These are phyloP conservation scores for Cutaneotrichosporon dermatis DNA, from an alignment of 1,284 basidiomycete species.

Conservation along the genomic window DNA sequence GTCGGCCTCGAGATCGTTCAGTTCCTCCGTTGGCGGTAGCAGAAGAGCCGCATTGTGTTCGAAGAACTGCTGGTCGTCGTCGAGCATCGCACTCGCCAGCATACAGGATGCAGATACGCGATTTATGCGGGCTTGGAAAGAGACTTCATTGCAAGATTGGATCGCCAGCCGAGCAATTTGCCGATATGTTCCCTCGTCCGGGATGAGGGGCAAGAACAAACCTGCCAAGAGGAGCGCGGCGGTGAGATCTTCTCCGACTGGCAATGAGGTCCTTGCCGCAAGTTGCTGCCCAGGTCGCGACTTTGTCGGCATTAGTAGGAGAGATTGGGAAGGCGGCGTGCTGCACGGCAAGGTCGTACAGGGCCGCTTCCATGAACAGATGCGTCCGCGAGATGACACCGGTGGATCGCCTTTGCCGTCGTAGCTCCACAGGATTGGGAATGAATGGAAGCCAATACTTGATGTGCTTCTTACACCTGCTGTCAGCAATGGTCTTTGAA, in stretches of 20 bases:
- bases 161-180: not conserved
- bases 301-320: not conserved
- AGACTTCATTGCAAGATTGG: not conserved
- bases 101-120: too few relatives aligned
- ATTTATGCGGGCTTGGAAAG: too few relatives aligned
- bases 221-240: not conserved
- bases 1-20: not conserved
- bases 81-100: too few relatives aligned
- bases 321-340: not conserved
- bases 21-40: not conserved
- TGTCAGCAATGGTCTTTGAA: not conserved
- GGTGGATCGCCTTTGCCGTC: not conserved
- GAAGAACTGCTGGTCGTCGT: not conserved
- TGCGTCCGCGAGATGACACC: not conserved
- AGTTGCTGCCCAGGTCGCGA: not conserved
- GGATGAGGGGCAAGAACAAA: not conserved
- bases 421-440: not conserved
- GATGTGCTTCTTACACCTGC: constrained; percentile 3
- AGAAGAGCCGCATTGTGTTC: not conserved
- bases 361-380: constrained; percentile 2
- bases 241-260: not conserved
- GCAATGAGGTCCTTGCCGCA: not conserved
- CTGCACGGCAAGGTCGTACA: not conserved
- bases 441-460: constrained; percentile 5
- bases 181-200: not conserved